Conservation (phyloP, 1,139 yeast species). For the Lodderomyces beijingensis region DNA sequence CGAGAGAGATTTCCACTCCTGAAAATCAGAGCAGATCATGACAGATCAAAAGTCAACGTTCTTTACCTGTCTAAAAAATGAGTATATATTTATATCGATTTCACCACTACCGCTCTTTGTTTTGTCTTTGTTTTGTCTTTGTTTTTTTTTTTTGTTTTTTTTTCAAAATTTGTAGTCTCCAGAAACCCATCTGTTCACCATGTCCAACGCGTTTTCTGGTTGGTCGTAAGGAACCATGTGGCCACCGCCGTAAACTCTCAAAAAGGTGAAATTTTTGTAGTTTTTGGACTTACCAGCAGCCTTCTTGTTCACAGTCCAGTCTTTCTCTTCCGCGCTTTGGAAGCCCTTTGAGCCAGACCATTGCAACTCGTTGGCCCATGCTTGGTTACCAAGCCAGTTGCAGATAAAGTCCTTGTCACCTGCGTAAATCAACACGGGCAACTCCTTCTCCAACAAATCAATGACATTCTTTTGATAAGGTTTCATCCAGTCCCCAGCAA, state of each 20-base stretch:
- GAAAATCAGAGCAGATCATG: no score
- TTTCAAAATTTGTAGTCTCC: slow-evolving; percentile 28
- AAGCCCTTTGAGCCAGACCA: slow-evolving; percentile 62
- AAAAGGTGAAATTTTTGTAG: slow-evolving; percentile 42
- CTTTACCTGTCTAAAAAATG: no score
- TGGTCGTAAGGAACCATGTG: slow-evolving; percentile 52
- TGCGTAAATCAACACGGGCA: slow-evolving; percentile 75
- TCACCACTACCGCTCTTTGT: no score
- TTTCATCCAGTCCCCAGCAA: slow-evolving; percentile 82
- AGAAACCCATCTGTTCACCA: slow-evolving; percentile 44
- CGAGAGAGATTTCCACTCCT: no score
- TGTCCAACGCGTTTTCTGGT: slow-evolving; percentile 42
- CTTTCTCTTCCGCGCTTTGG: slow-evolving; percentile 33
- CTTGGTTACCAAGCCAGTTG: slow-evolving; percentile 83
- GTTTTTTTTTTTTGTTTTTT: no score
- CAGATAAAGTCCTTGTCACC: slow-evolving; percentile 87
- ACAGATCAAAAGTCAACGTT: no score
- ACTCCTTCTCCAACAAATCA: slow-evolving; percentile 49
- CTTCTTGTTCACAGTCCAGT: slow-evolving; percentile 36
- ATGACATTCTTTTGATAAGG: slow-evolving; percentile 70
- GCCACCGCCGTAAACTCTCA: slow-evolving; percentile 45
- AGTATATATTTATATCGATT: no score
- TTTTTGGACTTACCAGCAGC: slow-evolving; percentile 47
- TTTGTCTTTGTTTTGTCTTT: no score
- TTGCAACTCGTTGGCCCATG: slow-evolving; percentile 69